A percentile compares a stretch with the other conserved stretches of the same genome.
These are phyloP conservation scores for Sechiopsis laciniata DNA, from an alignment of 306 rosid species.

Conservation along the genomic window DNA sequence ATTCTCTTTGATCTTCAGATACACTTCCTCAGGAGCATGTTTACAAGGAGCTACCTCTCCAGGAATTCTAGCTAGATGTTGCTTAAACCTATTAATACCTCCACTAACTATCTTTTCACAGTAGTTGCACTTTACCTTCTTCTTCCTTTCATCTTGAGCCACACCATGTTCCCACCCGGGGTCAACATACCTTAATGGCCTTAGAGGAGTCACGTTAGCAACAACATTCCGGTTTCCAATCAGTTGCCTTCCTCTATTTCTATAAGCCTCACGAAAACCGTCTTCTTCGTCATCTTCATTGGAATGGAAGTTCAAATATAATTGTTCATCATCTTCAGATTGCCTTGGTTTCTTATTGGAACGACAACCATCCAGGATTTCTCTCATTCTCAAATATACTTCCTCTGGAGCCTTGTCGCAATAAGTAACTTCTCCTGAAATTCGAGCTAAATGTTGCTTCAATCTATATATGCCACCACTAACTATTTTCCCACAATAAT, in stretches of 20 bases:
- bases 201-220: slow-evolving; percentile 59
- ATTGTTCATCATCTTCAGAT: slow-evolving; percentile 49
- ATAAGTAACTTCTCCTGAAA: slow-evolving; percentile 92
- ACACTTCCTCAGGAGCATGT: slow-evolving; percentile 88
- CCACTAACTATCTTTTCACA: slow-evolving; percentile 93
- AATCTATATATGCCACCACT: slow-evolving; percentile 95
- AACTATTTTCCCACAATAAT: slow-evolving; percentile 91
- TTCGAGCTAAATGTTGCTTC: slow-evolving; percentile 96
- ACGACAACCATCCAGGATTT: slow-evolving; percentile 76
- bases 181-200: slow-evolving; percentile 84
- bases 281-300: slow-evolving; percentile 61
- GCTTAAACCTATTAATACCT: slow-evolving; percentile 93
- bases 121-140: slow-evolving; percentile 89
- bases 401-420: slow-evolving; percentile 95
- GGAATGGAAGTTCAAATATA: slow-evolving; percentile 60
- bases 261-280: slow-evolving; percentile 53
- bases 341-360: slow-evolving; percentile 73
- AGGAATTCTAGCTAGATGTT: slow-evolving; percentile 94
- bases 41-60: slow-evolving; percentile 98
- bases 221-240: slow-evolving; percentile 49
- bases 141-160: slow-evolving; percentile 96
- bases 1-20: slow-evolving; percentile 77
- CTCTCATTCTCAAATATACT: slow-evolving; percentile 80
- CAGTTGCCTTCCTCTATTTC: slow-evolving; percentile 78
- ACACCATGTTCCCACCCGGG: slow-evolving; percentile 99